Conservation (phyloP, 176 grass and related monocot species). For the Eremochloa ophiuroides region DNA sequence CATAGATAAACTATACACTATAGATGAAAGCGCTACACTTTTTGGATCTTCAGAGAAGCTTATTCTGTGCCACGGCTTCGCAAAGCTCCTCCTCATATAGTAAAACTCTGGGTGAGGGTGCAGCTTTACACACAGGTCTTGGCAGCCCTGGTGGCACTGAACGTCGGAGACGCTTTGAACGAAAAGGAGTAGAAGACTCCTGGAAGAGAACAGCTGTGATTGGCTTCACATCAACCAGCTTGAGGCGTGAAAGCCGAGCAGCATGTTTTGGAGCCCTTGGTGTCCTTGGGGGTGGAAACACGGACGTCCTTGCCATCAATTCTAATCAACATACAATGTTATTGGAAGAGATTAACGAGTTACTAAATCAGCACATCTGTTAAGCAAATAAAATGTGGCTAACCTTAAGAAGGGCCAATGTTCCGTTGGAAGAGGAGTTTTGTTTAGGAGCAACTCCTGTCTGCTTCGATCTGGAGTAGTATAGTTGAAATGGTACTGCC, state of each 20-base stretch:
- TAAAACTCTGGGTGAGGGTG: slow-evolving; percentile 60
- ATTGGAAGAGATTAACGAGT: slow-evolving; percentile 12
- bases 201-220: slow-evolving; percentile 85
- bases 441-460: slow-evolving; percentile 67
- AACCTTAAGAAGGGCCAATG: slow-evolving; percentile 83
- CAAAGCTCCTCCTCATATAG: slow-evolving; percentile 83
- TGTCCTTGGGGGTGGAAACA: slow-evolving; percentile 54
- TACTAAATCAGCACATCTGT: neutral
- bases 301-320: slow-evolving; percentile 48
- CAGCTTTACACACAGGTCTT: slow-evolving; percentile 55
- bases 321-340: slow-evolving; percentile 27
- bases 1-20: slow-evolving; percentile 37
- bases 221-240: slow-evolving; percentile 59
- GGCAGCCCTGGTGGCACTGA: slow-evolving; percentile 67
- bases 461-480: slow-evolving; percentile 76
- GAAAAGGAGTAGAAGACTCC: slow-evolving; percentile 52
- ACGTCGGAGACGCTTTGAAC: slow-evolving; percentile 29
- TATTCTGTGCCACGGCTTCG: slow-evolving; percentile 92
- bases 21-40: neutral
- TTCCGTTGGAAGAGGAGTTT: slow-evolving; percentile 66
- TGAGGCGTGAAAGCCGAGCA: slow-evolving; percentile 50
- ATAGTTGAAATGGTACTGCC: slow-evolving; percentile 84
- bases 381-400: neutral
- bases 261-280: slow-evolving; percentile 70
- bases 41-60: slow-evolving; percentile 61